Conservation (phyloP, 2,329 filamentous ascomycete species). For the Claviceps monticola region DNA sequence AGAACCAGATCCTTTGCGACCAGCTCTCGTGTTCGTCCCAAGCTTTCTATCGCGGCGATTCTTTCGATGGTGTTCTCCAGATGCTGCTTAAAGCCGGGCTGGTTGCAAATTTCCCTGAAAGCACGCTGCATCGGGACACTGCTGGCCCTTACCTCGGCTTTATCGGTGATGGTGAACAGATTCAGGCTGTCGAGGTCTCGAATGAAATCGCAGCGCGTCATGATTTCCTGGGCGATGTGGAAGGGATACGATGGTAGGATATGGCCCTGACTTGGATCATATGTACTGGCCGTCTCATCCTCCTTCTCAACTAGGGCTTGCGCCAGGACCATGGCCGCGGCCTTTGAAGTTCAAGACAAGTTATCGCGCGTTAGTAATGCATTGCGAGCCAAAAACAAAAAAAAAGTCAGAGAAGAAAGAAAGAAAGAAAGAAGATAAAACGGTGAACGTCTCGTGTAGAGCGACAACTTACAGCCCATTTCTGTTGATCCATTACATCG, state of each 20-base stretch:
- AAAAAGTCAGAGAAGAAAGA: not conserved
- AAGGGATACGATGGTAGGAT: conserved; percentile 68
- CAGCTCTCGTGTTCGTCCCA: conserved; percentile 85
- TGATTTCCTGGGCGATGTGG: conserved; percentile 75
- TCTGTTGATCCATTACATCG: conserved; percentile 96
- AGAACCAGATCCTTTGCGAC: conserved; percentile 90
- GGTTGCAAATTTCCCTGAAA: conserved; percentile 67
- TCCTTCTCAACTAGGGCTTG: conserved; percentile 80
- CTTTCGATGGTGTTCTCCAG: conserved; percentile 71
- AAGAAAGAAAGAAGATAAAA: not conserved
- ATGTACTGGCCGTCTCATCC: conserved; percentile 48
- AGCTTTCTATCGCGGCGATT: conserved; percentile 83
- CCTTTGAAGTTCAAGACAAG: conserved; percentile 27
- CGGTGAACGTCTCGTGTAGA: not conserved
- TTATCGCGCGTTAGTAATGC: not conserved
- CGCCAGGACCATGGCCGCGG: conserved; percentile 86
- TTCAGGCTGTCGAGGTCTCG: conserved; percentile 86
- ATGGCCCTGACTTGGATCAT: conserved; percentile 54
- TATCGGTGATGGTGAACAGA: conserved; percentile 84
- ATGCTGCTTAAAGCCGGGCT: conserved; percentile 68
- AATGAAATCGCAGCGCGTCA: conserved; percentile 94
- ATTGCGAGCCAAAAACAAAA: not conserved
- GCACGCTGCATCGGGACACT: conserved; percentile 93
- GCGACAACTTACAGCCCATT: conserved; percentile 56
- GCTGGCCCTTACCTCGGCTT: conserved; percentile 77